These are phyloP conservation scores for Xanthoparmelia taractica DNA, from an alignment of 495 filamentous ascomycete species.

Conservation along the genomic window DNA sequence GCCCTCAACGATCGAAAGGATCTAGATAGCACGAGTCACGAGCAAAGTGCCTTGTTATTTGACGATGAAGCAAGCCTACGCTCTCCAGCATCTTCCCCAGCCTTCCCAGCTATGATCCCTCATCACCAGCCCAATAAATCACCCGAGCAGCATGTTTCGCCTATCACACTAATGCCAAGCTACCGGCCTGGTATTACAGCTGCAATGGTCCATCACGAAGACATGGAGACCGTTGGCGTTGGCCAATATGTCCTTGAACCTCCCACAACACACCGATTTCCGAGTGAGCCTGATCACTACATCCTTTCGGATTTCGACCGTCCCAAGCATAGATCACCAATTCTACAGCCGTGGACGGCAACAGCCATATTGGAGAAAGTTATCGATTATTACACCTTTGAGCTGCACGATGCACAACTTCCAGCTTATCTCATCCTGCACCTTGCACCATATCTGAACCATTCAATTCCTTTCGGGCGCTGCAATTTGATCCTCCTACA, in stretches of 20 bases:
- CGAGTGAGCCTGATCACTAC: background rate
- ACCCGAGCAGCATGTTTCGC: background rate
- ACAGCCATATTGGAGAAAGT: constrained; percentile 40
- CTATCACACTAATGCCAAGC: background rate
- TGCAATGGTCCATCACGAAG: constrained; percentile 8
- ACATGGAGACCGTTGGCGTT: constrained; percentile 12
- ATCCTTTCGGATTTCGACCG: constrained; percentile 9
- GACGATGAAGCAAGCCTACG: constrained; percentile 14
- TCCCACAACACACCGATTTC: background rate
- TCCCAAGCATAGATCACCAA: constrained; percentile 24
- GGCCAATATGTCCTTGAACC: background rate
- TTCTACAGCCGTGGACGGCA: constrained; percentile 43
- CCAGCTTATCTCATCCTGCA: constrained; percentile 43
- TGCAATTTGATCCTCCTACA: constrained; percentile 34
- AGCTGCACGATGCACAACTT: constrained; percentile 40
- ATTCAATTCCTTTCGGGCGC: constrained; percentile 29
- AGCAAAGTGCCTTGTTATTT: constrained; percentile 13
- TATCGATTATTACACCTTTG: constrained; percentile 39
- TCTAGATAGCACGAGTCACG: background rate
- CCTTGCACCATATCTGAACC: constrained; percentile 36
- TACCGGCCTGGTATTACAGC: constrained; percentile 1
- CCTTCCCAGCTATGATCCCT: background rate
- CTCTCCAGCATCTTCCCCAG: constrained; percentile 7
- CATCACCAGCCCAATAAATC: background rate
- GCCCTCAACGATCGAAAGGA: background rate